Evolutionary conservation across 1,284 basidiomycete species (phyloP).

Genomic region (Melampsora larici-populina): DNA sequence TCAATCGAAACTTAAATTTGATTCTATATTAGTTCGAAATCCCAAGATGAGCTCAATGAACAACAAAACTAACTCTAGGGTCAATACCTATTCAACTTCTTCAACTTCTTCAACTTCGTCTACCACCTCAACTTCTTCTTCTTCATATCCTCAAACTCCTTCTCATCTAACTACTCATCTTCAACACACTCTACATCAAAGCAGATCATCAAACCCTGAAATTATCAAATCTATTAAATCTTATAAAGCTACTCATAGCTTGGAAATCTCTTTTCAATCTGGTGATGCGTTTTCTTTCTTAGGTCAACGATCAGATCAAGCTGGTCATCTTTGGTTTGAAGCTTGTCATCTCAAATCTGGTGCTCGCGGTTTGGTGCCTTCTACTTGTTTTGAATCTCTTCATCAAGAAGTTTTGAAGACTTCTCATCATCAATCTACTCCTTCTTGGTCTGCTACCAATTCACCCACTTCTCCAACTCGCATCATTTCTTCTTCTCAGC

Average conservation of each 20-base stretch:
- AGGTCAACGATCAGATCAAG: conserved; percentile 62
- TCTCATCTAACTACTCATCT: no score
- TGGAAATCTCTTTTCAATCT: conserved; percentile 83
- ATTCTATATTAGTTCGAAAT: no score
- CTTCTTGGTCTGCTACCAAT: not conserved
- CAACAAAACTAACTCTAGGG: no score
- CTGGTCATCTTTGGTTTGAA: conserved; percentile 56
- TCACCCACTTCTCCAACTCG: not conserved
- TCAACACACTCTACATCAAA: no score
- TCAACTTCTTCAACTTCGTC: no score
- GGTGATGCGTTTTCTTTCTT: conserved; percentile 98
- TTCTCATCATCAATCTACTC: not conserved
- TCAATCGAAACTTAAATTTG: no score
- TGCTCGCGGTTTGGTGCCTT: conserved; percentile 86
- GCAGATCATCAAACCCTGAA: no score
- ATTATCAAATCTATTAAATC: no score
- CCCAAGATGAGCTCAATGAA: no score
- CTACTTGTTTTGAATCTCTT: conserved; percentile 61
- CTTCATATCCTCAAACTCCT: no score
- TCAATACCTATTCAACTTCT: no score
- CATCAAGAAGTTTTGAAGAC: not conserved
- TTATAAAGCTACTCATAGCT: conserved; percentile 70
- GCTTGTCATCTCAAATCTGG: conserved; percentile 75
- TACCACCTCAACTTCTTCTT: no score
- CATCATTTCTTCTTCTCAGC: conserved; percentile 47